Evolutionary conservation across 352 stramenopile genomes (phyloP).

Genomic region (Phytopythium aichiense): DNA sequence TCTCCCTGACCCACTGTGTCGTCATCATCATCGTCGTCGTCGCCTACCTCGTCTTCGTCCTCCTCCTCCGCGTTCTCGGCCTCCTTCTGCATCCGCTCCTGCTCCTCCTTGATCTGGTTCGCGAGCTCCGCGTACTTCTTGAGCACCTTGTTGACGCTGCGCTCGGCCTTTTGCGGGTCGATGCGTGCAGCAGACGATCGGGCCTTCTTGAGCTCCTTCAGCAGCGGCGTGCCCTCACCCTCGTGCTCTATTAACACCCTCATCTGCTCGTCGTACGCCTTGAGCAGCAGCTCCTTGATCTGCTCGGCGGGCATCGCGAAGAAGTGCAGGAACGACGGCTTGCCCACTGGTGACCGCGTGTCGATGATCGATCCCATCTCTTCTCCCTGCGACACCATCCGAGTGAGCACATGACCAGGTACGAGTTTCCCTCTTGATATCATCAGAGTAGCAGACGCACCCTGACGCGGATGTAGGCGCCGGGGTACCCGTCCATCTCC

Average conservation of each 20-base stretch:
- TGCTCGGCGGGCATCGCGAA: conserved; percentile 71
- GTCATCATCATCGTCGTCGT: conserved; percentile 20
- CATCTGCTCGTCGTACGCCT: conserved; percentile 85
- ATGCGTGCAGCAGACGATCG: conserved; percentile 51
- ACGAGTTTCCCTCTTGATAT: not conserved
- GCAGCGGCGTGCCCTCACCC: conserved; percentile 44
- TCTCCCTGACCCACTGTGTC: not conserved
- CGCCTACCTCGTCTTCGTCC: conserved; percentile 16
- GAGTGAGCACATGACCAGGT: not conserved
- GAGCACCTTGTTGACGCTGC: conserved; percentile 56
- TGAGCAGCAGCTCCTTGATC: conserved; percentile 66
- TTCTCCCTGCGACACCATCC: conserved; percentile 38
- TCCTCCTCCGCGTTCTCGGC: conserved; percentile 36
- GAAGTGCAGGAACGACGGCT: conserved; percentile 84
- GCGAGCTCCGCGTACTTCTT: conserved; percentile 73
- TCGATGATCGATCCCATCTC: conserved; percentile 85
- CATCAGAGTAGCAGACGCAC: conserved; percentile 15
- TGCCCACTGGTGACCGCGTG: conserved; percentile 56
- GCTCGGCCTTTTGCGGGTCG: conserved; percentile 60
- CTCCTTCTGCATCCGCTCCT: conserved; percentile 50
- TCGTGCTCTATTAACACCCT: conserved; percentile 68
- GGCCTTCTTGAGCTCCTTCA: conserved; percentile 65
- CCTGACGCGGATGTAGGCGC: conserved; percentile 78
- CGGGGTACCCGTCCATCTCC: conserved; percentile 77
- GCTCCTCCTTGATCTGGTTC: conserved; percentile 61